phyloP scores from a whole-genome alignment of 139 green algal species.

The Chlorella sorokiniana region DNA sequence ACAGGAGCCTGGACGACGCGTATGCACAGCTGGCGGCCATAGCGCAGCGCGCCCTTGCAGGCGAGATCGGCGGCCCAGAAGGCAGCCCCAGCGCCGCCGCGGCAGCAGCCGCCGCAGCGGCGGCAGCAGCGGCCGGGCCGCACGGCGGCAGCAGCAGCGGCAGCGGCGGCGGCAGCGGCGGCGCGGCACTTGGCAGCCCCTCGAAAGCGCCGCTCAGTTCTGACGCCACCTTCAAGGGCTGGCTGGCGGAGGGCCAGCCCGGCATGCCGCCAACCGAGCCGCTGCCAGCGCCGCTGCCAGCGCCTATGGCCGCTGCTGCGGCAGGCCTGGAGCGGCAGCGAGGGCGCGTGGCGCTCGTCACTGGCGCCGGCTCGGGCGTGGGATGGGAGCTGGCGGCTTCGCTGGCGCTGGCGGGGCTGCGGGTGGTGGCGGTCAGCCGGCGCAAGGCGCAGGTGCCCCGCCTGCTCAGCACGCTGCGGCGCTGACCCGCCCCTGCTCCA shows the following conservation, averaged over 20 bases:
- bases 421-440: slow-evolving; percentile 80
- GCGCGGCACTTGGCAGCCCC: background rate
- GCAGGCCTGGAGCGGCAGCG: slow-evolving; percentile 59
- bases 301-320: slow-evolving; percentile 19
- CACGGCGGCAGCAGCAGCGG: background rate
- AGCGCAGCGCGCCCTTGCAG: slow-evolving; percentile 47
- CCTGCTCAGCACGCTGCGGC: slow-evolving; percentile 5
- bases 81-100: background rate
- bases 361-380: slow-evolving; percentile 76
- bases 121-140: background rate
- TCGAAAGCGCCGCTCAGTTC: background rate
- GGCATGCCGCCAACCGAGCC: background rate
- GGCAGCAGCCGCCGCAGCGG: background rate
- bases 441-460: slow-evolving; percentile 53
- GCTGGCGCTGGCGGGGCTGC: slow-evolving; percentile 67
- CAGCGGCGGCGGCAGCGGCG: background rate
- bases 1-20: slow-evolving; percentile 70
- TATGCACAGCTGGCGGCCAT: slow-evolving; percentile 51
- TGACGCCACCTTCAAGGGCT: slow-evolving; percentile 12
- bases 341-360: slow-evolving; percentile 77
- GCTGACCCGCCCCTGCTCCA: background rate
- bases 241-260: slow-evolving; percentile 6
- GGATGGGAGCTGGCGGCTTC: slow-evolving; percentile 69
- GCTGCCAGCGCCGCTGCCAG: background rate
- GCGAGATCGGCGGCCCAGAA: slow-evolving; percentile 28